Conservation (phyloP, 1,284 basidiomycete species). For the Marasmius tenuissimus region DNA sequence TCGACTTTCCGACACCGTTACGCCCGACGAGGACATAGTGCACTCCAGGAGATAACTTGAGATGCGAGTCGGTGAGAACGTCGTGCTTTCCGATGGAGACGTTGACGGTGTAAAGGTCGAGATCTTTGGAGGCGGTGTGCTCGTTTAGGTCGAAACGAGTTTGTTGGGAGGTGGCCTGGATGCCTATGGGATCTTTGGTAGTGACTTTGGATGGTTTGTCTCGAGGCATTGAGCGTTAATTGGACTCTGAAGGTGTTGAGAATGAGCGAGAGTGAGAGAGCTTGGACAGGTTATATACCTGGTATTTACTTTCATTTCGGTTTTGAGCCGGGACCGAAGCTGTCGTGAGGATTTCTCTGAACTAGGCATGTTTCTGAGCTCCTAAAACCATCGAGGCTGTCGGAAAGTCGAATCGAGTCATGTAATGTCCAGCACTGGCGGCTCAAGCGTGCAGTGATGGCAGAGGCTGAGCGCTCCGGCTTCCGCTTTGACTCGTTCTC, state of each 20-base stretch:
- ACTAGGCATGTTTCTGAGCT: not conserved
- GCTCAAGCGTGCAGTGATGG: not conserved
- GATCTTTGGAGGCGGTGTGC: constrained; percentile 36
- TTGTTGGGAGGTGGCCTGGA: constrained; percentile 13
- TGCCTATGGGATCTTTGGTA: not conserved
- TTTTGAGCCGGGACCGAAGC: not conserved
- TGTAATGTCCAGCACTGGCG: not conserved
- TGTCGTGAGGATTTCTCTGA: not conserved
- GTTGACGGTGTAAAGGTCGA: constrained; percentile 46
- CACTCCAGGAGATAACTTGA: constrained; percentile 50
- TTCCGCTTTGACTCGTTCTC: not conserved
- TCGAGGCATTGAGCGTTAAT: not conserved
- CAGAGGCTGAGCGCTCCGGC: too few relatives aligned
- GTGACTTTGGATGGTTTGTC: not conserved
- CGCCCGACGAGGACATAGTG: constrained; percentile 55
- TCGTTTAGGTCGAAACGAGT: constrained; percentile 47
- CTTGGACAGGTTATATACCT: not conserved
- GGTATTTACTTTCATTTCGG: not conserved
- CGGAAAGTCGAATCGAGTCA: too few relatives aligned
- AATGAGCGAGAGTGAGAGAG: not conserved
- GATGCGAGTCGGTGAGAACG: constrained; percentile 50
- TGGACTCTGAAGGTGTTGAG: not conserved
- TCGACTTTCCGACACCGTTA: constrained; percentile 64
- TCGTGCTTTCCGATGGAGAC: constrained; percentile 48
- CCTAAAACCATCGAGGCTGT: too few relatives aligned